These are phyloP conservation scores for Fusarium newnesense DNA, from an alignment of 2,329 filamentous ascomycete species.

Conservation along the genomic window DNA sequence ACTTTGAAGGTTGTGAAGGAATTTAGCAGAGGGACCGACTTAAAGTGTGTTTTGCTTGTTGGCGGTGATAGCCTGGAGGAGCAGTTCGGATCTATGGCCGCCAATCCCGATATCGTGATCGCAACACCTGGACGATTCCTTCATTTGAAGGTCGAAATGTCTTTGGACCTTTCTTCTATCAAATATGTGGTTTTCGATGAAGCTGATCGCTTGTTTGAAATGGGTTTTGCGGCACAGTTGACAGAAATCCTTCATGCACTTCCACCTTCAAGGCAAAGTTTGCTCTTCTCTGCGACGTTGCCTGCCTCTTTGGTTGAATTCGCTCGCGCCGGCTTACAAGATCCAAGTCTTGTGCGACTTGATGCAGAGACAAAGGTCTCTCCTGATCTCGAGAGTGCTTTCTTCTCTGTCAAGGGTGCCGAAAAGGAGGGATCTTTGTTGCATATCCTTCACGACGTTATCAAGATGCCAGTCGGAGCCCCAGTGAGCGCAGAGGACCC, in stretches of 20 bases:
- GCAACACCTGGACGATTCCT: constrained; percentile 96
- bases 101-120: constrained; percentile 97
- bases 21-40: constrained; percentile 86
- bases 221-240: constrained; percentile 95
- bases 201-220: constrained; percentile 95
- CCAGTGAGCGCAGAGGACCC: constrained; percentile 62
- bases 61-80: constrained; percentile 97
- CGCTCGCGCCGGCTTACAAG: constrained; percentile 89
- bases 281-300: constrained; percentile 94
- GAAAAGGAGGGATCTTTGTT: constrained; percentile 95
- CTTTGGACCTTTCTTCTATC: constrained; percentile 87
- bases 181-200: constrained; percentile 98
- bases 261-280: constrained; percentile 84
- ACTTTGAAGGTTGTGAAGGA: constrained; percentile 97
- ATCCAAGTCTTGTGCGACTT: constrained; percentile 87
- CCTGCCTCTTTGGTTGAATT: constrained; percentile 97
- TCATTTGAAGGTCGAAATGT: constrained; percentile 97
- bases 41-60: constrained; percentile 89
- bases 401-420: constrained; percentile 90
- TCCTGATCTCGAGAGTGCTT: constrained; percentile 93
- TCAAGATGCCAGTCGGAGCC: constrained; percentile 82
- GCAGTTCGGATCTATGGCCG: constrained; percentile 91
- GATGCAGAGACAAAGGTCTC: constrained; percentile 97
- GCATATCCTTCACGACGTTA: constrained; percentile 89
- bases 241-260: constrained; percentile 92